A percentile compares a stretch with the other conserved stretches of the same genome.
These are phyloP conservation scores for Amoebophrya sp. DNA, from an alignment of 169 alveolate genomes.

Conservation along the genomic window DNA sequence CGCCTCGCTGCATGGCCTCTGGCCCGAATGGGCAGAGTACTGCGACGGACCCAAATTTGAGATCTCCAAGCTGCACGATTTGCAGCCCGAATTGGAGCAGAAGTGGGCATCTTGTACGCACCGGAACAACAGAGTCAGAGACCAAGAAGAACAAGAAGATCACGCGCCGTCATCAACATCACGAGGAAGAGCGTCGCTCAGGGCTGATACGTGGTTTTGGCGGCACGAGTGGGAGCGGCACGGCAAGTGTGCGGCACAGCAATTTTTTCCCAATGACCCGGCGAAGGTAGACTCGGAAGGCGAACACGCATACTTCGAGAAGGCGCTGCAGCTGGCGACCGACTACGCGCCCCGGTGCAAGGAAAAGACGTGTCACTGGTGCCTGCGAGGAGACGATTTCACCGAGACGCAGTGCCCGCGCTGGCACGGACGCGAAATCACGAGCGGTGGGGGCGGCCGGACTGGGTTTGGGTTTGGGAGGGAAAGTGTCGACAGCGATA, in stretches of 20 bases:
- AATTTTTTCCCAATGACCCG: too few relatives aligned
- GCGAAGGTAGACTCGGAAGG: not conserved
- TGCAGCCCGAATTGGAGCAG: too few relatives aligned
- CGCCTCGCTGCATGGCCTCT: not conserved
- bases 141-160: not conserved
- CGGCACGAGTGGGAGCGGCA: not conserved
- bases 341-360: not conserved
- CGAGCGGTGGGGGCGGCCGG: too few relatives aligned
- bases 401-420: not conserved
- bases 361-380: not conserved
- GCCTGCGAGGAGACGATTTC: not conserved
- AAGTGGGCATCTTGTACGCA: not conserved
- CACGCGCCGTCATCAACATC: not conserved
- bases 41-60: not conserved
- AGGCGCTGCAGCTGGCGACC: not conserved
- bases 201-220: not conserved
- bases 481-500: too few relatives aligned
- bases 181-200: not conserved
- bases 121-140: not conserved
- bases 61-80: not conserved
- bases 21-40: not conserved
- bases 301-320: not conserved
- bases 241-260: not conserved
- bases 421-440: not conserved
- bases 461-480: too few relatives aligned